Percentiles rank a stretch among this genome's conserved stretches.
These are phyloP conservation scores for Cadophora malorum DNA, from an alignment of 2,329 filamentous ascomycete species.

Conservation along the genomic window DNA sequence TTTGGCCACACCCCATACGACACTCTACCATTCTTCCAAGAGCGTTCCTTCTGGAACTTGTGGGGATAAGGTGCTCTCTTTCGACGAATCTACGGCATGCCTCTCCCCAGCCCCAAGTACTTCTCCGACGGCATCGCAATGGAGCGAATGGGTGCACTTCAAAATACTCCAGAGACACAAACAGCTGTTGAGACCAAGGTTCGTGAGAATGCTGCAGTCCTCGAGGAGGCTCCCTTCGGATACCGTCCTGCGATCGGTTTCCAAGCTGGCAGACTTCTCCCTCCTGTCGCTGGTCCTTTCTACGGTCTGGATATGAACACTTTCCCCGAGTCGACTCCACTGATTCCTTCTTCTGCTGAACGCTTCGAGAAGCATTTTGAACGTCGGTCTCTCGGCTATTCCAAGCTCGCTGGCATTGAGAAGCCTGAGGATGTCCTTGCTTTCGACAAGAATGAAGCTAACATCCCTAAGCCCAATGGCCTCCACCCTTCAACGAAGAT, in stretches of 20 bases:
- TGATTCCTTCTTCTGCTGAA: slow-evolving; percentile 10
- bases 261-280: slow-evolving; percentile 22
- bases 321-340: slow-evolving; percentile 18
- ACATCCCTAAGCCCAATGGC: background rate
- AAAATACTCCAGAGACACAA: slow-evolving; percentile 21
- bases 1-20: slow-evolving; percentile 29
- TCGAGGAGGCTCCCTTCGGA: slow-evolving; percentile 23
- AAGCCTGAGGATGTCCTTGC: slow-evolving; percentile 27
- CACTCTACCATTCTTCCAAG: slow-evolving; percentile 30
- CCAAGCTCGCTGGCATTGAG: slow-evolving; percentile 22
- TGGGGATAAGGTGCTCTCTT: slow-evolving; percentile 27
- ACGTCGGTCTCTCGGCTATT: slow-evolving; percentile 20
- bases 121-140: slow-evolving; percentile 23
- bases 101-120: slow-evolving; percentile 22
- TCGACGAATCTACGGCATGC: slow-evolving; percentile 25
- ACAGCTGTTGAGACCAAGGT: slow-evolving; percentile 27
- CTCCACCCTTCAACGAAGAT: background rate
- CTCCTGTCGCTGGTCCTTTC: slow-evolving; percentile 20
- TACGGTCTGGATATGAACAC: slow-evolving; percentile 24
- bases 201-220: slow-evolving; percentile 23
- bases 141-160: slow-evolving; percentile 30
- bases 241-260: slow-evolving; percentile 27
- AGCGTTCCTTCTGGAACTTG: slow-evolving; percentile 26
- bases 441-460: slow-evolving; percentile 18
- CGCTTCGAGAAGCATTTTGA: slow-evolving; percentile 26